phyloP scores from a whole-genome alignment of 345 rosid species.

The Populus euphratica region DNA sequence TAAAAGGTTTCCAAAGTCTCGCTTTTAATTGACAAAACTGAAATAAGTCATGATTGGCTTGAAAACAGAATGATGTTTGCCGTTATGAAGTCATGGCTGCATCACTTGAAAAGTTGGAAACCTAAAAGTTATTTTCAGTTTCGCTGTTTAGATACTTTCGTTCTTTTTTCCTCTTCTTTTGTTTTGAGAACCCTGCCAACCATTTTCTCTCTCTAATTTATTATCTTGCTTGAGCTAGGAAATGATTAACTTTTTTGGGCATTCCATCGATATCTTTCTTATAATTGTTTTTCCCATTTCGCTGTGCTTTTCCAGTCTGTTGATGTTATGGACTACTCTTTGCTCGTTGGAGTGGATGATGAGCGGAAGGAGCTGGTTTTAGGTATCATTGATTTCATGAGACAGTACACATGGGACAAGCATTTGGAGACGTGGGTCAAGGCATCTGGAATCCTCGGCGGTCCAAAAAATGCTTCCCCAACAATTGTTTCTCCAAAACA shows the following conservation, averaged over 20 bases:
- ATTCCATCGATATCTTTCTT: not conserved
- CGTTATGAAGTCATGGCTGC: not conserved
- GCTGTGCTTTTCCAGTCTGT: conserved; percentile 50
- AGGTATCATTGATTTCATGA: conserved; percentile 95
- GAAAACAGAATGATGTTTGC: not conserved
- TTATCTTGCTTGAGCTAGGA: not conserved
- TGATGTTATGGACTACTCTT: conserved; percentile 92
- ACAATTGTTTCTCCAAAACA: conserved; percentile 85
- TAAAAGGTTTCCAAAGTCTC: not conserved
- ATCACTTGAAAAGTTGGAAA: not conserved
- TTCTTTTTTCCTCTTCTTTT: not conserved
- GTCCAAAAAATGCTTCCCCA: conserved; percentile 71
- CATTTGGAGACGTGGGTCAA: conserved; percentile 98
- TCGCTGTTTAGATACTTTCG: not conserved
- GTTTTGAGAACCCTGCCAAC: not conserved
- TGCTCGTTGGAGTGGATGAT: conserved; percentile 90
- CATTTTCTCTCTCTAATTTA: not conserved
- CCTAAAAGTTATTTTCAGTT: not conserved
- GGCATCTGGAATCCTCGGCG: conserved; percentile 86
- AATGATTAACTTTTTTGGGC: not conserved
- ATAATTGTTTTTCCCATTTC: not conserved
- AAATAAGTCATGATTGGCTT: not conserved
- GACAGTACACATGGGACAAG: conserved; percentile 99
- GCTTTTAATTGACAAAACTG: not conserved
- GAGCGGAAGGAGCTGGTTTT: conserved; percentile 84